Conservation (phyloP, 768 basidiomycete species). For the Brasilioporus rufonigricans region DNA sequence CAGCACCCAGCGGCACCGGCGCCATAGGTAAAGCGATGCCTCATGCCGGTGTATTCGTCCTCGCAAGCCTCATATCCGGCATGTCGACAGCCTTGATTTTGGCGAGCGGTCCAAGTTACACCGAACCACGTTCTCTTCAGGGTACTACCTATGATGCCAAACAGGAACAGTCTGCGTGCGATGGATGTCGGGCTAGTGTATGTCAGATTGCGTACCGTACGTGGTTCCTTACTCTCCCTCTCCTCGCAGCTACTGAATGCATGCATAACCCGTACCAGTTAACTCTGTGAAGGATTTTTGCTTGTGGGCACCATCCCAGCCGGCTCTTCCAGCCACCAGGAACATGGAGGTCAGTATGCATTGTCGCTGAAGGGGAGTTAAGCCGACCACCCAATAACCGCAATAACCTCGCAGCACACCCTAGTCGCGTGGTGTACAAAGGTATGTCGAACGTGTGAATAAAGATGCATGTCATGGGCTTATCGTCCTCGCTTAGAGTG, state of each 20-base stretch:
- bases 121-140: constrained; percentile 48
- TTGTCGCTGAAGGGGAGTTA: constrained; percentile 5
- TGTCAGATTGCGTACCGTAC: constrained; percentile 68
- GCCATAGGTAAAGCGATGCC: constrained; percentile 21
- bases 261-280: constrained; percentile 33
- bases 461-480: not conserved
- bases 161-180: constrained; percentile 60
- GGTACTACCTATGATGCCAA: constrained; percentile 49
- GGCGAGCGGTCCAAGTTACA: constrained; percentile 28
- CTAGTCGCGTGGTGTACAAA: constrained; percentile 56
- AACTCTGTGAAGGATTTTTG: constrained; percentile 60
- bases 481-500: constrained; percentile 35
- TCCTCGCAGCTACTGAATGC: not conserved
- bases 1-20: constrained; percentile 12
- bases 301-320: constrained; percentile 47
- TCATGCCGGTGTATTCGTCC: constrained; percentile 11
- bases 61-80: constrained; percentile 21
- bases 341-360: constrained; percentile 52
- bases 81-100: constrained; percentile 19
- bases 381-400: constrained; percentile 13
- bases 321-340: constrained; percentile 54
- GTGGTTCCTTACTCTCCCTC: constrained; percentile 17
- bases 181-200: constrained; percentile 57
- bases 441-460: constrained; percentile 20
- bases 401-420: constrained; percentile 33